A percentile compares a stretch with the other conserved stretches of the same genome.
These are phyloP conservation scores for Trichaptum fuscoviolaceum DNA, from an alignment of 768 basidiomycete species.

Conservation along the genomic window DNA sequence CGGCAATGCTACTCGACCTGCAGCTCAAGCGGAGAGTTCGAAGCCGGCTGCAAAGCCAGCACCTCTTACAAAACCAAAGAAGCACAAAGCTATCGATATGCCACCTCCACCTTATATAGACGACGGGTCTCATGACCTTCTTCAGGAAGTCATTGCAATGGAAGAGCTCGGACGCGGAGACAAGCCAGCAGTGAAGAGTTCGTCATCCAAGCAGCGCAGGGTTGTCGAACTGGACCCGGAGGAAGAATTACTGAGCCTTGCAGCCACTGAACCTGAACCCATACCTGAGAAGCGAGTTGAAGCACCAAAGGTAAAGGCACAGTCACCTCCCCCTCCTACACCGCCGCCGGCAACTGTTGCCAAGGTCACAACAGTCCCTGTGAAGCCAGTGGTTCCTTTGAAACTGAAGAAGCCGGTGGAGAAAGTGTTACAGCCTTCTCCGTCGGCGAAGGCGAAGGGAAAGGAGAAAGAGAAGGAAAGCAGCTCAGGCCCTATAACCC, in stretches of 20 bases:
- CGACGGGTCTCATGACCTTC: constrained; percentile 75
- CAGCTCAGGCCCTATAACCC: constrained; percentile 21
- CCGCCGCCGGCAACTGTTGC: constrained; percentile 16
- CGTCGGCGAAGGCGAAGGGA: constrained; percentile 43
- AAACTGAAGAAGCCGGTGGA: constrained; percentile 9
- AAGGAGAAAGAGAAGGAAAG: constrained; percentile 64
- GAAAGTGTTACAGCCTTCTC: constrained; percentile 7
- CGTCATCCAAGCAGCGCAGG: constrained; percentile 25
- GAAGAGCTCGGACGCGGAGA: constrained; percentile 62
- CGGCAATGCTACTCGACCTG: constrained; percentile 41
- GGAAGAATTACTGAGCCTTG: constrained; percentile 3
- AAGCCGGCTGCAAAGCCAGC: constrained; percentile 16
- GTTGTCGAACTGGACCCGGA: constrained; percentile 6
- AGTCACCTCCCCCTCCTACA: constrained; percentile 30
- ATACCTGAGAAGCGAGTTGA: constrained; percentile 1
- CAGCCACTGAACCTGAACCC: neutral
- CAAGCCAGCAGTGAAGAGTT: constrained; percentile 38
- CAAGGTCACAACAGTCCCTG: constrained; percentile 12
- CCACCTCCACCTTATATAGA: constrained; percentile 61
- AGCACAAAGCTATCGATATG: constrained; percentile 37
- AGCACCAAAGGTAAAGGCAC: constrained; percentile 39
- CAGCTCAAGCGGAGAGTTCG: constrained; percentile 62
- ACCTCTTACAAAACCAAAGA: constrained; percentile 29
- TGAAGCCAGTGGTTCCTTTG: constrained; percentile 15
- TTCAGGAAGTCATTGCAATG: constrained; percentile 79